Base-by-base conservation (phyloP, 805 yeast genomes). In the Candida ovalis region DNA sequence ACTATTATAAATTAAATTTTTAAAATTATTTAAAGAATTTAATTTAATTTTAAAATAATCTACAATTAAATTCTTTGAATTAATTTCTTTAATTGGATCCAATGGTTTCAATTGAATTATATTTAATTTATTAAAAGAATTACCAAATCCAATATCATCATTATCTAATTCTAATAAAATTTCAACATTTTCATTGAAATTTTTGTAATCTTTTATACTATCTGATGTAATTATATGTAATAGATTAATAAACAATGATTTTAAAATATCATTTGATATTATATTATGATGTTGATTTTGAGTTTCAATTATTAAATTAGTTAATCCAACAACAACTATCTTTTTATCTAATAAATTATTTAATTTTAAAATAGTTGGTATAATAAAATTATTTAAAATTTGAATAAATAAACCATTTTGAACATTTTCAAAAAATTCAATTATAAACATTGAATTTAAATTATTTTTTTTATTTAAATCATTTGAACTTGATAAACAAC, bases 81-180 rank as follows among this genome's bases (percentile, higher is more conserved):
- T 54, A 12, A 88, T 67, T 22, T 73, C 71, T 1, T 81, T 77
- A 27, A 81, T 63, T 1, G 97, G 96, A 67, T 94, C 97, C 54
- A 79, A 73, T 3, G 84, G 75, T 53, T 75, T 80, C 15, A 68
- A 67, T 30, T 78, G 74, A 42, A 90, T 82, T 2, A 86, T 77
- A 1, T 77, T 80, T 50, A 94, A 72, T 60, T 78, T 82, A 45
- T 95, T 87, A 66, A 80, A 94, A 45, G 84, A 81, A 0, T 97
- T 84, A 2, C 98, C 98, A 67, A 91, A 94, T 2, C 94, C 74
- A 2, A 75, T 63, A 43, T 84, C 76, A 40, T 66, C 70, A 43
- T 61, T 64, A 52, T 90, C 96, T 23, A 76, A 60, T 45, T 86
- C 90, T 27, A 77, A 58, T 54, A 84, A 85, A 19, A 76, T 59